A percentile compares a stretch with the other conserved stretches of the same genome.
Evolutionary conservation across 768 basidiomycete genomes (phyloP).

Genomic region (Dioszegia crocea): DNA sequence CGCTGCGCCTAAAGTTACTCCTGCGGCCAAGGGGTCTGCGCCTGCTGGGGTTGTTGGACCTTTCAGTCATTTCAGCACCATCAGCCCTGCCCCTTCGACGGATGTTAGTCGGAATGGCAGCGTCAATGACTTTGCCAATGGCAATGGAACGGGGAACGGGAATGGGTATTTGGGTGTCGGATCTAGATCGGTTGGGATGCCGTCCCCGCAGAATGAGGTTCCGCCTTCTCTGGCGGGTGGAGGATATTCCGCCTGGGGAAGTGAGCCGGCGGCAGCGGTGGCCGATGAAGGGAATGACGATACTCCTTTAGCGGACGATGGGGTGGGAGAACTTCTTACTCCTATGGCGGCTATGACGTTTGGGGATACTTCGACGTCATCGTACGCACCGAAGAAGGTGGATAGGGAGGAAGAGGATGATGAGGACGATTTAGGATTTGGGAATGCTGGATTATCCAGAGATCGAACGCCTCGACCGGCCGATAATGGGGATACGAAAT

Average conservation of each 20-base stretch:
- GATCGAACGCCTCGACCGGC: conserved; percentile 29
- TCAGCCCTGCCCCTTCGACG: conserved; percentile 60
- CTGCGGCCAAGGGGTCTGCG: conserved; percentile 31
- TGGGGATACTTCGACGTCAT: conserved; percentile 7
- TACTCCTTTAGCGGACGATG: neutral
- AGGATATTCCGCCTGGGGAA: conserved; percentile 5
- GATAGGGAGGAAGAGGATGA: conserved; percentile 57
- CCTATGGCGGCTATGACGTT: conserved; percentile 40
- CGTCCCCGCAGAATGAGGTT: neutral
- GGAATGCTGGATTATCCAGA: conserved; percentile 59
- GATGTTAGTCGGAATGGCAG: conserved; percentile 27
- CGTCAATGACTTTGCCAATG: neutral
- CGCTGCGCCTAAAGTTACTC: conserved; percentile 52
- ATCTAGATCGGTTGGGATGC: neutral
- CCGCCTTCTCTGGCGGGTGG: neutral
- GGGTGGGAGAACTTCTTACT: conserved; percentile 36
- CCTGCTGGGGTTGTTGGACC: conserved; percentile 58
- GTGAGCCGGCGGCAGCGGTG: neutral
- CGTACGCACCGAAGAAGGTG: neutral
- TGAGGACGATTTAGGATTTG: conserved; percentile 85
- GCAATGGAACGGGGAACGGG: neutral
- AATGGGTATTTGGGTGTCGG: neutral
- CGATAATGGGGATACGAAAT: conserved; percentile 12
- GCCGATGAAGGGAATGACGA: conserved; percentile 4
- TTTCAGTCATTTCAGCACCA: conserved; percentile 88